phyloP scores from a whole-genome alignment of 1,284 basidiomycete genomes.

The Peniophora sp. region DNA sequence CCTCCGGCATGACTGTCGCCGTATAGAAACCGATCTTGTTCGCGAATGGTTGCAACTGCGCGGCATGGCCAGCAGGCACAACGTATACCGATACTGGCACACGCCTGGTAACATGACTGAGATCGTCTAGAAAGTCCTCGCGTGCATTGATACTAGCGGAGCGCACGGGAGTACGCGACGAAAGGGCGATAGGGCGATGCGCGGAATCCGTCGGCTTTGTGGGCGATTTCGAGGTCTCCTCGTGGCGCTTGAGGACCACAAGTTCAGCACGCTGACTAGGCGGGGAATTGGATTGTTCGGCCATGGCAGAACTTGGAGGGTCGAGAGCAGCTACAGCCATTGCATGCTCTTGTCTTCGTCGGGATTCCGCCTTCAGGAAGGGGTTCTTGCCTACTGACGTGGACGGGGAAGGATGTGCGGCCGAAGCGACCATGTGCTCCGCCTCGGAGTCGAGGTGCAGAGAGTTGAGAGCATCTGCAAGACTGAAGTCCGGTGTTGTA shows the following conservation, averaged over 20 bases:
- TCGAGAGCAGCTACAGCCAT: slow-evolving; percentile 50
- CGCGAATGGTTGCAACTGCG: slow-evolving; percentile 29
- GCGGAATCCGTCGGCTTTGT: background rate
- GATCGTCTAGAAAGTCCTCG: slow-evolving; percentile 35
- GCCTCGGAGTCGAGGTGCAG: slow-evolving; percentile 6
- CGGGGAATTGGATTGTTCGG: slow-evolving; percentile 8
- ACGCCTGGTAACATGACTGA: slow-evolving; percentile 28
- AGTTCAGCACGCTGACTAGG: slow-evolving; percentile 7
- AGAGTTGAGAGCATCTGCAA: slow-evolving; percentile 5
- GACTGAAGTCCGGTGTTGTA: background rate
- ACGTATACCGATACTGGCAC: slow-evolving; percentile 38
- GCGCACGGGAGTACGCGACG: slow-evolving; percentile 28
- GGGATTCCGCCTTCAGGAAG: slow-evolving; percentile 9
- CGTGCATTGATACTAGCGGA: slow-evolving; percentile 47
- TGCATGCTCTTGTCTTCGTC: slow-evolving; percentile 14
- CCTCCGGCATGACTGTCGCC: slow-evolving; percentile 22
- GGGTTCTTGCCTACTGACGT: slow-evolving; percentile 10
- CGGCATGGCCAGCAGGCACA: slow-evolving; percentile 34
- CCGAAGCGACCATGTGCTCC: background rate
- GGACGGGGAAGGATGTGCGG: background rate
- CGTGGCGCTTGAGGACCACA: background rate
- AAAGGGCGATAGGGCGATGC: too few species aligned
- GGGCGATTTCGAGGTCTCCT: background rate
- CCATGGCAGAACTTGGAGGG: slow-evolving; percentile 33
- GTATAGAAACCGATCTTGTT: slow-evolving; percentile 33